These are phyloP conservation scores for Fusarium liriodendri DNA, from an alignment of 2,329 filamentous ascomycete genomes.

Conservation along the genomic window DNA sequence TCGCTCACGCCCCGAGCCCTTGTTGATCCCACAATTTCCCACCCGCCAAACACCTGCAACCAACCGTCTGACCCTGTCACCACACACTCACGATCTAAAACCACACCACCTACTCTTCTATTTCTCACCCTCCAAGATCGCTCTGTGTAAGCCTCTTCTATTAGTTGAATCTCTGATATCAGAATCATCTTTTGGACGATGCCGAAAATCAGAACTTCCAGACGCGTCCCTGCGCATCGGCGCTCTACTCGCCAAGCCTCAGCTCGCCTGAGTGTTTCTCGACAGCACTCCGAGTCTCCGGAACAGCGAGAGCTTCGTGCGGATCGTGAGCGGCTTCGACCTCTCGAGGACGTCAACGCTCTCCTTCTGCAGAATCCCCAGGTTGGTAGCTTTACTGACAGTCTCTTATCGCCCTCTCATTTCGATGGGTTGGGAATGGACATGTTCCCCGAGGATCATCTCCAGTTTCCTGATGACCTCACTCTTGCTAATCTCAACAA, in stretches of 20 bases:
- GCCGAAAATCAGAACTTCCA: constrained; percentile 5
- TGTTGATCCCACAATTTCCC: constrained; percentile 15
- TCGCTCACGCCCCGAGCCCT: background rate
- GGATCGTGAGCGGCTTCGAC: constrained; percentile 47
- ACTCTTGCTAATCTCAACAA: background rate
- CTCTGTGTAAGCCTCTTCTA: constrained; percentile 12
- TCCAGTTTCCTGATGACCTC: background rate
- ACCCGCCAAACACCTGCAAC: constrained; percentile 8
- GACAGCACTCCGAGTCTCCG: constrained; percentile 11
- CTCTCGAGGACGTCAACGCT: background rate
- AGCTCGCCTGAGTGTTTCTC: constrained; percentile 41
- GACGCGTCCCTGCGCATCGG: background rate
- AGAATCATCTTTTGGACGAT: constrained; percentile 6
- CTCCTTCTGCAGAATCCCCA: background rate
- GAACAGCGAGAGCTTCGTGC: background rate
- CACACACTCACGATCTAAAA: background rate
- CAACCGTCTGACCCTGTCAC: background rate
- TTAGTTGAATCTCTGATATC: background rate
- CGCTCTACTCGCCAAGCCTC: background rate
- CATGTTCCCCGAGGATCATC: constrained; percentile 6
- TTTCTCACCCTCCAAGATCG: background rate
- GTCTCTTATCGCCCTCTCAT: background rate
- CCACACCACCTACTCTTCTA: constrained; percentile 1
- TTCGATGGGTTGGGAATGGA: background rate
- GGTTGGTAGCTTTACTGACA: background rate